phyloP scores from a whole-genome alignment of 1,284 basidiomycete species.

The Agaricales sp. region DNA sequence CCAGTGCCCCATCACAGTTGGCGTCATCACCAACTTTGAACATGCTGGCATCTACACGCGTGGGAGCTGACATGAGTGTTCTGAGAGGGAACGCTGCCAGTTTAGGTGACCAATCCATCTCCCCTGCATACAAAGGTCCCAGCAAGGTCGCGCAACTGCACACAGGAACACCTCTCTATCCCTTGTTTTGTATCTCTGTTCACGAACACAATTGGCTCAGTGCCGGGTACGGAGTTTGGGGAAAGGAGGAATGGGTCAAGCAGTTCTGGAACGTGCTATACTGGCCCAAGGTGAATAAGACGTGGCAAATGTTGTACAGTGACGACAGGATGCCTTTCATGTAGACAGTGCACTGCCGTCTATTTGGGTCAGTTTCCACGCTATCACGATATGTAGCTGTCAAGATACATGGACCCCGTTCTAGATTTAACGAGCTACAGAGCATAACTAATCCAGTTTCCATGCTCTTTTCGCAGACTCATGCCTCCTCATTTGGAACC shows the following conservation, averaged over 20 bases:
- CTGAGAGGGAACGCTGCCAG: background rate
- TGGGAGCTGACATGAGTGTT: slow-evolving; percentile 15
- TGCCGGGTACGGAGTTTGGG: slow-evolving; percentile 89
- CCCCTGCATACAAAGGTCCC: background rate
- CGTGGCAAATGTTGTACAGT: background rate
- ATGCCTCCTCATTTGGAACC: too few relatives aligned
- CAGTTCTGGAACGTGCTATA: slow-evolving; percentile 87
- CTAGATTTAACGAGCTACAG: too few relatives aligned
- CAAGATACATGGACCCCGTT: too few relatives aligned
- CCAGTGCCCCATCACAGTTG: slow-evolving; percentile 16
- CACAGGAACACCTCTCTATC: slow-evolving; percentile 54
- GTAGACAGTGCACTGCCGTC: too few relatives aligned
- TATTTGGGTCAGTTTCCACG: too few relatives aligned
- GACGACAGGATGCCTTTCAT: background rate
- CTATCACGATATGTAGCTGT: too few relatives aligned
- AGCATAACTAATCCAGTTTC: too few relatives aligned
- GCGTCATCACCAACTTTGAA: slow-evolving; percentile 17
- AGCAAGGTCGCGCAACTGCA: background rate
- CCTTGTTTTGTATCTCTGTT: slow-evolving; percentile 78
- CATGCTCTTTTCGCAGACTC: too few relatives aligned
- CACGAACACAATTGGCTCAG: slow-evolving; percentile 90
- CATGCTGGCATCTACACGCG: slow-evolving; percentile 11
- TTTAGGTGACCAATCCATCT: background rate
- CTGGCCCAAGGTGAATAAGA: slow-evolving; percentile 61
- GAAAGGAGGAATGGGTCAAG: slow-evolving; percentile 82